Base-by-base conservation (phyloP, 2,329 filamentous ascomycete genomes). In the Metarhizium album region DNA sequence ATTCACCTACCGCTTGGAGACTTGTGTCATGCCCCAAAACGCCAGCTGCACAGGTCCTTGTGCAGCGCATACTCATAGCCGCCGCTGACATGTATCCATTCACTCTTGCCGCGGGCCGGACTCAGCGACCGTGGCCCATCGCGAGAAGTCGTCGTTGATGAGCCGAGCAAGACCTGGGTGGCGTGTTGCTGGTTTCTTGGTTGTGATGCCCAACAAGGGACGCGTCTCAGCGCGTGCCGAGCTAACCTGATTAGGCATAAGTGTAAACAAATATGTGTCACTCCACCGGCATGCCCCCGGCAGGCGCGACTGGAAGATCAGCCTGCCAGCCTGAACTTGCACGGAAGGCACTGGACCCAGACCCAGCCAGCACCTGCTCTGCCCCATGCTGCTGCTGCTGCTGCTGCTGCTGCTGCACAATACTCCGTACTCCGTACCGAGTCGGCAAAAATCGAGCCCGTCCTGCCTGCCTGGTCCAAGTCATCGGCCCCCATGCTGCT, bases 191-290 rank as follows among this genome's bases (percentile, higher is more conserved):
- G 37, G 33, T 29, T 29, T 29, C 27, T 29, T 29, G 27, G 48
- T 51, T 47, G 53, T 48, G 48, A 50, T 57, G 54, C 49, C 52
- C 52, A 56, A 56, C 49, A 54, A 54, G 59, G 58, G 57, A 67
- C 65, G 65, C 65, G 65, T 62, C 59, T 54, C 42, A 48, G 54
- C 64, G 65, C 60, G 66, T 57, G 66, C 56, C 43, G 42, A 55
- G 55, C 64, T 66, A 66, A 51, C 55, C 59, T 20, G 1, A 54
- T 55, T 31, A 45, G 57, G 65, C 53, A 67, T 60, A 20, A 52
- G 46, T 56, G 63, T 68, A 68, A 68, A 68, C 65, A 68, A 66
- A 67, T 65, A 5, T 14, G 64, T 63, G 62, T 64, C 62, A 65
- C 60, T 59, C 55, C 53, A 50, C 52, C 52, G 50, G 46, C 55